phyloP scores from a whole-genome alignment of 202 grass and related monocot species.

The Saccharum hybrid region DNA sequence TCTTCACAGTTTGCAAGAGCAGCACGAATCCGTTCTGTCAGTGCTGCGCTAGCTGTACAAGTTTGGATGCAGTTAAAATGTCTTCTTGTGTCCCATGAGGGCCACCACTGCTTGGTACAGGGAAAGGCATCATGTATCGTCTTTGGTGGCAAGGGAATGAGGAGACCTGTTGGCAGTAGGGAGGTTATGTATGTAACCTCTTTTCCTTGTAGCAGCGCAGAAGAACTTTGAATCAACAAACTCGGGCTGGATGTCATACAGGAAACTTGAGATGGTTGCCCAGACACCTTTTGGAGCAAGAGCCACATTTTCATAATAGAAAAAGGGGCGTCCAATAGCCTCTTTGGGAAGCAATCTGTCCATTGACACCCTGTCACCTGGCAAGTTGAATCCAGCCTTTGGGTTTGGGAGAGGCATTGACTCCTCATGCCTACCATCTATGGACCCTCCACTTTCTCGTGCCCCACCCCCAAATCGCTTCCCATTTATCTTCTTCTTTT shows the following conservation, averaged over 20 bases:
- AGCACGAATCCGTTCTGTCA: conserved; percentile 43
- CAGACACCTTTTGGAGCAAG: not conserved
- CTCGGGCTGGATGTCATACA: not conserved
- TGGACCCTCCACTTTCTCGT: not conserved
- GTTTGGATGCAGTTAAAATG: conserved; percentile 68
- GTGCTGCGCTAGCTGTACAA: conserved; percentile 38
- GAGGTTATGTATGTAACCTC: not conserved
- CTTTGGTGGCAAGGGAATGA: conserved; percentile 46
- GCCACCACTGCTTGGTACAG: conserved; percentile 45
- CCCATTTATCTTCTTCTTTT: not conserved
- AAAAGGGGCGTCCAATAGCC: not conserved
- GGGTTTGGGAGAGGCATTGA: not conserved
- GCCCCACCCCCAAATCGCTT: not conserved
- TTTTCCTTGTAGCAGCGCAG: not conserved
- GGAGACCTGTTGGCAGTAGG: not conserved
- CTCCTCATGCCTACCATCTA: not conserved
- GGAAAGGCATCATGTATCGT: conserved; percentile 56
- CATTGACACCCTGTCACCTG: not conserved
- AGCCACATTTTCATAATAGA: not conserved
- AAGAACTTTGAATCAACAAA: not conserved
- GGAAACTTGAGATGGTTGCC: not conserved
- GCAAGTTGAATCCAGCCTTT: not conserved
- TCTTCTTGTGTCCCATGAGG: conserved; percentile 57
- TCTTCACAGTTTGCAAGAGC: conserved; percentile 30
- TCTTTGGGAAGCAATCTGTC: not conserved